Base-by-base conservation (phyloP, 345 rosid species). In the Arabidopsis arenosa region DNA sequence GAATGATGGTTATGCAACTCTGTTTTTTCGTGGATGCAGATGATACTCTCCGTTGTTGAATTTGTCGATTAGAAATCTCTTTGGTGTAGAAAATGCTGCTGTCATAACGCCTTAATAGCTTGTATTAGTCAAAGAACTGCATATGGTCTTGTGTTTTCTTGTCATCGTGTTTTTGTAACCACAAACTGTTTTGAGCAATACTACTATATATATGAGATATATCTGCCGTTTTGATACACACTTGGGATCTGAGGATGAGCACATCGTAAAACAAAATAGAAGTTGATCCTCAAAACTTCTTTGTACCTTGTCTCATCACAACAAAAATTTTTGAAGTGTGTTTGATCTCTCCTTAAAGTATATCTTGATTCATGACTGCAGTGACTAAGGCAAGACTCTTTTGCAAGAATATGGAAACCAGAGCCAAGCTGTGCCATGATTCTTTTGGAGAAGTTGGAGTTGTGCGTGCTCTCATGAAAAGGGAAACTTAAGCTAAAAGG, bases 1-100 rank as follows among this genome's bases (percentile, higher is more conserved):
- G 94, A 89, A 83, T 93, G 82, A 87, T 51, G 54, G 56, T 33
- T 65, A 1, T 39, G 40, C 55, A 21, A 21, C 15, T 65, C 9
- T 44, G 58, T n/a, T 52, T 68, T 61, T 43, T 53, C 3, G 5
- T 35, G 51, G 41, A 63, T 61, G 70, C 21, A 15, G 10, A 26
- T 43, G 60, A 70, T 71, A 56, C 66, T 70, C 51, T 63, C 72
- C 1, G 9, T 71, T 78, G 68, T 64, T 65, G 63, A 65, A 65
- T 64, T 70, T 63, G 76, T 71, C 72, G 80, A 30, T 63, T 56
- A 28, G 72, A 77, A 30, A 48, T 55, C 39, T 71, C 6, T 53
- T 11, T 33, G 56, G 57, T 65, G 72, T 74, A 32, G 15, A 73
- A 57, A 30, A 21, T 41, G 15, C 43, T 53, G 63, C 7, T 33